Conservation (phyloP, 371 early-diverging fungal genomes). For the Nematocida sp. region DNA sequence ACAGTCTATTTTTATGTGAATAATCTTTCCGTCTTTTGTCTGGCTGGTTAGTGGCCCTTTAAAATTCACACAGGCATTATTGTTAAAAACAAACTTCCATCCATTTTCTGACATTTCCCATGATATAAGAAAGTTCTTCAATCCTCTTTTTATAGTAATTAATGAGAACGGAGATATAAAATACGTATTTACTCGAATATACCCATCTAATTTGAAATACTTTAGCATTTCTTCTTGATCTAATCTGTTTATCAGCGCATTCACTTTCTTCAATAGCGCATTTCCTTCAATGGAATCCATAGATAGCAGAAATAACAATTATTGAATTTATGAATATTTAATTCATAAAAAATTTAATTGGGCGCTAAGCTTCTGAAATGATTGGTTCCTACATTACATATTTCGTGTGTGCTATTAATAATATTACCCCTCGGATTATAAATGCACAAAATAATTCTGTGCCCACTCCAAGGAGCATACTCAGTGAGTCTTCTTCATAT, state of each 20-base stretch:
- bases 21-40: conserved; percentile 29
- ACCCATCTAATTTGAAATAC: conserved; percentile 41
- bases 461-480: too few relatives aligned
- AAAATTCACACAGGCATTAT: conserved; percentile 3
- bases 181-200: conserved; percentile 32
- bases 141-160: conserved; percentile 53
- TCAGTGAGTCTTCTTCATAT: too few relatives aligned
- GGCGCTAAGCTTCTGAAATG: not conserved
- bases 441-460: too few relatives aligned
- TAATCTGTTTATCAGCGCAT: not conserved
- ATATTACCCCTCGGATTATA: too few relatives aligned
- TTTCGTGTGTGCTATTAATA: too few relatives aligned
- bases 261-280: conserved; percentile 25
- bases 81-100: conserved; percentile 40
- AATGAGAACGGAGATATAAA: conserved; percentile 59
- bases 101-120: conserved; percentile 52
- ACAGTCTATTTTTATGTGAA: conserved; percentile 42
- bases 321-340: not conserved
- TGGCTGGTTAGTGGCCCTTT: conserved; percentile 13
- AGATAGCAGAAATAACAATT: conserved; percentile 49
- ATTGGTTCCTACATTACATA: not conserved
- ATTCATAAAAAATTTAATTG: conserved; percentile 7
- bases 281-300: not conserved
- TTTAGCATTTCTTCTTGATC: not conserved
- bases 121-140: conserved; percentile 6